Percentiles rank a stretch among this genome's conserved stretches.
Evolutionary conservation across 2,329 filamentous ascomycete species (phyloP).

Genomic region (Blumeria hordei): DNA sequence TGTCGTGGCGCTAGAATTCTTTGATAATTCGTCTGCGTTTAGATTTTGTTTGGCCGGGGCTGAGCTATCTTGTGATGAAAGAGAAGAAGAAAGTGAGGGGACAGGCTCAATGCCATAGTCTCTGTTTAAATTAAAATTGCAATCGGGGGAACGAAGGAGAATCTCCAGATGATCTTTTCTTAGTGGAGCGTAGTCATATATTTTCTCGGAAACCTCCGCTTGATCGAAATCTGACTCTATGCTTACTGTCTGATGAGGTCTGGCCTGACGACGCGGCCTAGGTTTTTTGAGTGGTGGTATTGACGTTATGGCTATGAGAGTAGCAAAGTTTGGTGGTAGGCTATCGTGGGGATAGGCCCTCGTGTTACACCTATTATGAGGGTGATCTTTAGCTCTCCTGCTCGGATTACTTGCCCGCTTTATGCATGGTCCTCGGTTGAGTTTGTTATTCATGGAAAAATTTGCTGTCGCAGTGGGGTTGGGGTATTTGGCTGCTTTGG

Average conservation of each 20-base stretch:
- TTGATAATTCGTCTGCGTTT: too few relatives aligned
- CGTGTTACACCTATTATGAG: constrained; percentile 12
- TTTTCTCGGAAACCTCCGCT: constrained; percentile 28
- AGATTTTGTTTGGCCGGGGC: too few relatives aligned
- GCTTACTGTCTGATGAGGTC: background rate
- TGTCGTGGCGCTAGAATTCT: too few relatives aligned
- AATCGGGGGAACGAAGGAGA: constrained; percentile 34
- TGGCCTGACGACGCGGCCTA: constrained; percentile 4
- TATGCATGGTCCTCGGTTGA: too few relatives aligned
- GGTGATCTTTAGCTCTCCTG: too few relatives aligned
- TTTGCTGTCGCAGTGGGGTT: too few relatives aligned
- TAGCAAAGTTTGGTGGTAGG: constrained; percentile 33
- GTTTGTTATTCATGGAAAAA: too few relatives aligned
- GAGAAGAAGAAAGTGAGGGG: too few relatives aligned
- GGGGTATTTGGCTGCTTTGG: too few relatives aligned
- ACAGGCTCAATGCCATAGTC: too few relatives aligned
- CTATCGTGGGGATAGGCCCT: constrained; percentile 27
- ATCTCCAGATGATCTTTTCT: constrained; percentile 32
- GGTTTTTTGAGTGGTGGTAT: constrained; percentile 24
- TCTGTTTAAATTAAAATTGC: constrained; percentile 20
- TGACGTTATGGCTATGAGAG: constrained; percentile 34
- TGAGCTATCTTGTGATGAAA: too few relatives aligned
- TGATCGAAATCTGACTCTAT: constrained; percentile 23
- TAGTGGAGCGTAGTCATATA: constrained; percentile 25
- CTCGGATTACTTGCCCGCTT: too few relatives aligned